Evolutionary conservation across 1,139 yeast genomes (phyloP), one percentile per base, ranked within the genome.

Genomic region (Petasospora rhodanensis): DNA sequence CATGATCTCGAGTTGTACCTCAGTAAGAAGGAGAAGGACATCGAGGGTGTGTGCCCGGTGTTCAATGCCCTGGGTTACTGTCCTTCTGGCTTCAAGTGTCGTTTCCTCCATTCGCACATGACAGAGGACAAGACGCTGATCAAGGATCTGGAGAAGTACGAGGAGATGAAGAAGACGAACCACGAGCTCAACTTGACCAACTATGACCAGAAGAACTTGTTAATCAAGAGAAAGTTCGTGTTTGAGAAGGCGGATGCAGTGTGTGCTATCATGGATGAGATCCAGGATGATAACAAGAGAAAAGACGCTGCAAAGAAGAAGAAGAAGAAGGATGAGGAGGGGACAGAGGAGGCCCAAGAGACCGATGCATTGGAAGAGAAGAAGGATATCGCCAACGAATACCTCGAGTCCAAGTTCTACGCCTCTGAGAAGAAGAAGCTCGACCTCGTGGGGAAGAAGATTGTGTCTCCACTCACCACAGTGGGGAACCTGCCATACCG

Each of bases 401-500:
- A 76, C 52, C 64, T 74, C 34, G 96, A 89, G 52, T 72, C 93
- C 2, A 80, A 89, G n/a, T 75, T 79, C 58, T 76, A 74, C 49
- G 70, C 85, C 1, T 63, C 73, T n/a, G 97, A 91, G 58, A 91
- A 91, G 73, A 83, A 80, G 57, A 70, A 62, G 40, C 58, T 93
- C 28, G 66, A 86, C 52, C 68, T 84, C 34, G 64, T 68, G 32
- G 64, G 76, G 24, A 91, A 93, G 41, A 89, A 86, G 57, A 87
- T 91, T 41, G 81, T 91, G 10, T 86, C 96, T 1, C 99, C 99
- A 3, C 70, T 91, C 45, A 93, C 99, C 15, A 91, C 99, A 0
- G 98, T 93, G 7, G 99, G 99, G 20, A 91, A 91, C 58, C 67
- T 93, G 51, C 98, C 99, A 11, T 91, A 78, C 62, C 80, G 99